Evolutionary conservation across 2,329 filamentous ascomycete genomes (phyloP).

Genomic region (Trichoderma sp.): DNA sequence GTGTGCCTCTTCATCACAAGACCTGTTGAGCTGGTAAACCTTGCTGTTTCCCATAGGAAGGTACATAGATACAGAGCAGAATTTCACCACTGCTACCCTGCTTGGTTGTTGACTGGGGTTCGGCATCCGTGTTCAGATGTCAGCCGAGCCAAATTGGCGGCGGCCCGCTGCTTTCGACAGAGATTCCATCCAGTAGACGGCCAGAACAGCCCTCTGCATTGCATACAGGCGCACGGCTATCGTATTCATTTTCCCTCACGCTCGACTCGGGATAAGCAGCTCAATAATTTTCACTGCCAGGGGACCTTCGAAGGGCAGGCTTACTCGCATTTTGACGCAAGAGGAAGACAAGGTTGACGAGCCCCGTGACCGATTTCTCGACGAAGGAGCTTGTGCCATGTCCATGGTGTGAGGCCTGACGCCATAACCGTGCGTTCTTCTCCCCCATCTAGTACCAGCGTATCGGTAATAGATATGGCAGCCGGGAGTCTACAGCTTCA

Average conservation of each 20-base stretch:
- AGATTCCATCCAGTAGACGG: not conserved
- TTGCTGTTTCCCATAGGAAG: not conserved
- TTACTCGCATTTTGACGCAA: not conserved
- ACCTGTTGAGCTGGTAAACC: not conserved
- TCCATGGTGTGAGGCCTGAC: not conserved
- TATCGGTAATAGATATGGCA: not conserved
- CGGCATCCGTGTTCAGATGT: not conserved
- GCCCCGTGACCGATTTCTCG: slow-evolving; percentile 4
- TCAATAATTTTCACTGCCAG: not conserved
- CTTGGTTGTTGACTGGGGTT: not conserved
- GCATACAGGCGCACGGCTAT: not conserved
- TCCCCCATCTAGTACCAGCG: not conserved
- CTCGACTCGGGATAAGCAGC: not conserved
- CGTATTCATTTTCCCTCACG: not conserved
- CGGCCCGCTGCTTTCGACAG: not conserved
- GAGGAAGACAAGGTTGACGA: not conserved
- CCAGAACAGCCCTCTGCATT: not conserved
- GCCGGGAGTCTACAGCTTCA: not conserved
- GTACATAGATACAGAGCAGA: not conserved
- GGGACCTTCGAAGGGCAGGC: not conserved
- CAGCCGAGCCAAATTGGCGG: not conserved
- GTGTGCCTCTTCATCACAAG: not conserved
- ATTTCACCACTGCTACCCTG: not conserved
- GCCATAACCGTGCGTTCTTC: not conserved
- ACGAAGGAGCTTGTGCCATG: not conserved